These are phyloP conservation scores for Verticillium nubilum DNA, from an alignment of 2,329 filamentous ascomycete species.

Conservation along the genomic window DNA sequence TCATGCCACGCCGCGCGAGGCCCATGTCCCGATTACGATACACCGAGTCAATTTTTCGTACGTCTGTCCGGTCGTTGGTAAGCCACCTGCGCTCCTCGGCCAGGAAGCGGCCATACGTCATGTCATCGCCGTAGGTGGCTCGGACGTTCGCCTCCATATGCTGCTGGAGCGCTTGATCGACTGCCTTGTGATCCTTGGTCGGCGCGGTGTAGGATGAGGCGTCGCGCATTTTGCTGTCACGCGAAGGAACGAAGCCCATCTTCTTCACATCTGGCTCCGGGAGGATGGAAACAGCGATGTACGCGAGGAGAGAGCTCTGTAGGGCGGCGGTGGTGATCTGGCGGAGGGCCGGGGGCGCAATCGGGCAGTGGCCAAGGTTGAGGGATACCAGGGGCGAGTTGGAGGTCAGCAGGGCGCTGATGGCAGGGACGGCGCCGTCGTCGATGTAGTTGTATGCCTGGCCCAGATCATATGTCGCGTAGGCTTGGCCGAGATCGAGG, in stretches of 20 bases:
- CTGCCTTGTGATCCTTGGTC: conserved; percentile 3
- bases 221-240: conserved; percentile 5
- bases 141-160: conserved; percentile 25
- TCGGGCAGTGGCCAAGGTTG: conserved; percentile 32
- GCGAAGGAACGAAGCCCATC: conserved; percentile 22
- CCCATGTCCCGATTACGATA: conserved; percentile 36
- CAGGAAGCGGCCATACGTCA: conserved; percentile 24
- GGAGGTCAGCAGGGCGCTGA: conserved; percentile 26
- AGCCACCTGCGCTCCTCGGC: conserved; percentile 33
- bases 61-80: conserved; percentile 29
- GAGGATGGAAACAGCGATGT: conserved; percentile 28
- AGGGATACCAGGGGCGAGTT: conserved; percentile 31
- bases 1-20: conserved; percentile 24
- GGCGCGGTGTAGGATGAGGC: conserved; percentile 1
- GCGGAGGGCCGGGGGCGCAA: conserved; percentile 21
- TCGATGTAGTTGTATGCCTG: conserved; percentile 42
- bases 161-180: conserved; percentile 22
- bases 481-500: conserved; percentile 40
- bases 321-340: conserved; percentile 22
- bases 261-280: conserved; percentile 17
- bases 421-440: conserved; percentile 25
- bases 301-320: conserved; percentile 29
- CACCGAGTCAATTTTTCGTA: conserved; percentile 36
- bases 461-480: conserved; percentile 37
- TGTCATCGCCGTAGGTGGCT: conserved; percentile 21